Base-by-base conservation (phyloP, 345 rosid species). In the Populus deltoides region DNA sequence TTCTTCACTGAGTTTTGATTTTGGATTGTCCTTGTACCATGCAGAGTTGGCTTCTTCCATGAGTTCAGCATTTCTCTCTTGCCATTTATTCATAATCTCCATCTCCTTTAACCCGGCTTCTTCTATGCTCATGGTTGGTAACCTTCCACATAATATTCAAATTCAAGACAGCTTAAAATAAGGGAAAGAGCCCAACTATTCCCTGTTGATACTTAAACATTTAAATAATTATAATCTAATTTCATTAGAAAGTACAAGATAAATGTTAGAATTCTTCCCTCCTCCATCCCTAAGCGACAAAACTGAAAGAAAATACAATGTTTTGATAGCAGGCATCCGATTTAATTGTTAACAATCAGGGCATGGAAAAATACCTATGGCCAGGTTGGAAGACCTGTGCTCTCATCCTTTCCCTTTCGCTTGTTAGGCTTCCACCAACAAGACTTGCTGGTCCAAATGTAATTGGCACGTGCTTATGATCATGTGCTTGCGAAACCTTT, bases 51-150 rank as follows among this genome's bases (percentile, higher is more conserved):
- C 97, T 88, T 97, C 98, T 87, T 92, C 99, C 86, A 92, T 85
- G 83, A 90, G 84, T 77, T 92, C 86, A 27, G 75, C 86, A 66
- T 88, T 97, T 79, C 85, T 89, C 81, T 94, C 98, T 88, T 97
- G 96, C 91, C 94, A 94, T 35, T 89, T 90, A 68, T 94, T 91
- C 99, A 94, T 97, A 25, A 92, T 97, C 70, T 88, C 87, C 99
- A 92, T 92, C 88, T 97, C 98, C 84, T 66, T 90, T 71, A 94
- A 81, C 38, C 99, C 98, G 74, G 99, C 98, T 85, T 92, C 99
- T 84, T 97, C 99, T 71, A 97, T 94, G 81, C 99, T 91, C 98
- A 94, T 94, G 20, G 99, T 97, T 24, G 99, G 99, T 91, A 94
- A 82, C 94, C 99, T 94, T 66, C 29, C 47, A 71, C 11, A 8